Percentiles rank a stretch among this genome's conserved stretches.
Conservation (phyloP, 257 asterid genomes). For the Fraxinus cuspidata region DNA sequence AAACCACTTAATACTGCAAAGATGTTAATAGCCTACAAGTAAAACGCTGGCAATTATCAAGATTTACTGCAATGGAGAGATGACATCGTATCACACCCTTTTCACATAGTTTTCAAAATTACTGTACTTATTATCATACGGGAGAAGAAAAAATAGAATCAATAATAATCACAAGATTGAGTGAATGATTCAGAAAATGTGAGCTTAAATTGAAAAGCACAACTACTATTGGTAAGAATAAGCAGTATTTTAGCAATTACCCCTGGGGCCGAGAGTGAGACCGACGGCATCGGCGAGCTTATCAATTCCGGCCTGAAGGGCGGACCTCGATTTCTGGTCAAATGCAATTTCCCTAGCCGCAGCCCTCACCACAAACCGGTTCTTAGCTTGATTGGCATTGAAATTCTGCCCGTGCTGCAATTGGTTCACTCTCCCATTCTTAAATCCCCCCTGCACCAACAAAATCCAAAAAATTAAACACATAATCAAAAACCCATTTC, state of each 20-base stretch:
- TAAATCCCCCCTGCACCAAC: conserved; percentile 52
- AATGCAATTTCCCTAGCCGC: conserved; percentile 89
- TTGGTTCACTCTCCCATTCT: conserved; percentile 58
- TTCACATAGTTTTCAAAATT: not conserved
- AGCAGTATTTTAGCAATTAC: conserved; percentile 35
- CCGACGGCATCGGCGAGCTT: conserved; percentile 96
- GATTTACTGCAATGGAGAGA: not conserved
- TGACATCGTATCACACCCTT: not conserved
- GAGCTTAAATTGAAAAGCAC: not conserved
- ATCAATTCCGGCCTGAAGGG: conserved; percentile 92
- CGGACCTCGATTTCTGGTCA: conserved; percentile 85
- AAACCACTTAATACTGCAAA: not conserved
- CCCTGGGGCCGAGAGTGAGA: conserved; percentile 96
- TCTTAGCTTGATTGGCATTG: conserved; percentile 49
- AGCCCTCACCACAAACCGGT: conserved; percentile 75
- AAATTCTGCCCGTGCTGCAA: conserved; percentile 68
- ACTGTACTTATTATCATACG: not conserved
- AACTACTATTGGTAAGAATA: not conserved
- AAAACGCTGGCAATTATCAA: not conserved
- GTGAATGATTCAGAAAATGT: not conserved
- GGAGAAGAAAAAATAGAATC: conserved; percentile 11
- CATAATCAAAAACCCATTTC: conserved; percentile 4
- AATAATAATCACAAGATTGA: too few species aligned
- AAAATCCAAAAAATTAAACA: conserved; percentile 10
- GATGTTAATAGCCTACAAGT: not conserved